Base-by-base conservation (phyloP, 176 grass and related monocot species). In the Eleusine indica region DNA sequence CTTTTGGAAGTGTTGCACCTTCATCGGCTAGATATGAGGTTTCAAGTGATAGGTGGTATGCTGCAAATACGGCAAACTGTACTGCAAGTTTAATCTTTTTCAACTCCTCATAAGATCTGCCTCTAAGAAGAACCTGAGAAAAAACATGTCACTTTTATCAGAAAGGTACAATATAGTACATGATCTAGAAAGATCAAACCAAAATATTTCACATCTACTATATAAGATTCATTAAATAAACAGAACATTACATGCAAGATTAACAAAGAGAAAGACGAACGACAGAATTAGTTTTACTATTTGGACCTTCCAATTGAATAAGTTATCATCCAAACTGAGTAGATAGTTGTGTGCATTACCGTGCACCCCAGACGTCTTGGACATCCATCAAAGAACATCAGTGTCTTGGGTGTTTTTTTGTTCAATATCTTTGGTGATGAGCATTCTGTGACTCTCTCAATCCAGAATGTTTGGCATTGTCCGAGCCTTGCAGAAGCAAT, bases 311-410 rank as follows among this genome's bases (percentile, higher is more conserved):
- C 64, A 69, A n/a, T 28, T 76, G 16, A 68, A 69, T 17, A 40
- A 68, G 0, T 69, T 21, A 77, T 73, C 25, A 72, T 58, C 58
- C 6, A 72, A 67, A 32, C 37, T 15, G 58, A 71, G 52, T 18
- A 0, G 32, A 85, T 32, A 82, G 39, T 84, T 82, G 77, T 46
- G 71, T 83, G 57, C 28, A 77, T 94, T 95, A 99, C 96, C 93
- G 93, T 96, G 91, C 96, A 99, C 70, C 96, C 96, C 80, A 99
- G 84, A 28, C 93, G 91, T 62, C 88, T 95, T 77, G 96, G 96
- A 85, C 96, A 99, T 61, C 96, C 96, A 83, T 99, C 87, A 89
- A 99, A 94, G 76, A 96, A 99, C 96, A 99, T 99, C 81, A 99
- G 87, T 83, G 93, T 99, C 86, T 94, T 99, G 64, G 82, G 74